phyloP scores from a whole-genome alignment of 2,329 filamentous ascomycete genomes.

The Nemania sp. region DNA sequence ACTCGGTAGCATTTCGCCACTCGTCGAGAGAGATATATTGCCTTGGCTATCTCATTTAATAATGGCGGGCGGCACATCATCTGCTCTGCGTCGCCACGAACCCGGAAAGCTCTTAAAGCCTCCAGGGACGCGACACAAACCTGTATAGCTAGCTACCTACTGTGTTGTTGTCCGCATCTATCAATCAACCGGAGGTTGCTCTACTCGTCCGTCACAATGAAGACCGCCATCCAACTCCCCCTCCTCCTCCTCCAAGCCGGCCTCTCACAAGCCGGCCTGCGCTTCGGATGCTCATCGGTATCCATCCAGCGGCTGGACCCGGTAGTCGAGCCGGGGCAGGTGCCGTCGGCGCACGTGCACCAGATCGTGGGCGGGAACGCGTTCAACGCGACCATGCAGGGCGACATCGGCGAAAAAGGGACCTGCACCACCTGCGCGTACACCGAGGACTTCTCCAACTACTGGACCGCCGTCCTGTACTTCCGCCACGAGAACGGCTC shows the following conservation, averaged over 20 bases:
- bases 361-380: constrained; percentile 40
- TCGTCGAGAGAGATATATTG: constrained; percentile 6
- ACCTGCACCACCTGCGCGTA: constrained; percentile 39
- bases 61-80: constrained; percentile 11
- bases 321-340: constrained; percentile 36
- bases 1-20: not conserved
- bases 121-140: no score
- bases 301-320: constrained; percentile 39
- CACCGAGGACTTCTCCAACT: constrained; percentile 40
- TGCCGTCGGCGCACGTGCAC: constrained; percentile 38
- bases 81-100: not conserved
- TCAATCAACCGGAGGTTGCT: no score
- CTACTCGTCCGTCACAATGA: constrained; percentile 19
- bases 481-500: constrained; percentile 39
- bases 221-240: constrained; percentile 3
- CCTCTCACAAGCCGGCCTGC: constrained; percentile 36
- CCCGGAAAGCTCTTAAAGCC: no score
- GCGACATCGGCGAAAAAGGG: constrained; percentile 34
- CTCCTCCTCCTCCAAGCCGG: constrained; percentile 28
- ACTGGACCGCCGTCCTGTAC: constrained; percentile 40
- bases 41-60: constrained; percentile 5
- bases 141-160: no score
- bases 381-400: constrained; percentile 39
- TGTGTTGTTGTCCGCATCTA: no score
- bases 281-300: constrained; percentile 38